Evolutionary conservation across 2,329 filamentous ascomycete species (phyloP).

Genomic region (Botrytis squamosa): DNA sequence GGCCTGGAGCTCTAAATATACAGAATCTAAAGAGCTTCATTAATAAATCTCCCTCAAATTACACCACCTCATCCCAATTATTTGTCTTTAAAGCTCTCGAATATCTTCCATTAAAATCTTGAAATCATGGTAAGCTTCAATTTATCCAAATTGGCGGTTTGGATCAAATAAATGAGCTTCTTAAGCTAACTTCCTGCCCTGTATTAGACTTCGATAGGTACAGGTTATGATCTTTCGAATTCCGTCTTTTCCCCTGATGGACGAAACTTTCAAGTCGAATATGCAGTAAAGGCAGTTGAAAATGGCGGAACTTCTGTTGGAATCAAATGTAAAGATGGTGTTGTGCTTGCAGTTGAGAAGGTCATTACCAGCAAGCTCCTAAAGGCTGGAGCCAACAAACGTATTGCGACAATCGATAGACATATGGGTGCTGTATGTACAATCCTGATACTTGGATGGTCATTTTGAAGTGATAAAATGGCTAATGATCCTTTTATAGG

Average conservation of each 20-base stretch:
- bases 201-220: constrained; percentile 95
- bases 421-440: constrained; percentile 84
- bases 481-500: constrained; percentile 52
- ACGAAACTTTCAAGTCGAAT: constrained; percentile 98
- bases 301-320: constrained; percentile 95
- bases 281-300: constrained; percentile 97
- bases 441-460: background rate
- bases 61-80: constrained; percentile 23
- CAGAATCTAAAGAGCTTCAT: constrained; percentile 30
- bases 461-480: constrained; percentile 19
- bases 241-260: constrained; percentile 99
- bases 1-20: constrained; percentile 37
- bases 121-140: constrained; percentile 39
- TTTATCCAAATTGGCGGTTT: background rate
- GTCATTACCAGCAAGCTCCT: constrained; percentile 92
- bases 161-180: background rate
- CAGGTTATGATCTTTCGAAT: constrained; percentile 98
- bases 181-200: constrained; percentile 29
- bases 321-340: constrained; percentile 94
- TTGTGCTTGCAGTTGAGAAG: constrained; percentile 96
- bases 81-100: constrained; percentile 19
- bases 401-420: constrained; percentile 90
- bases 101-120: constrained; percentile 18
- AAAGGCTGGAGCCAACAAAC: constrained; percentile 93
- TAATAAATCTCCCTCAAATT: constrained; percentile 22